phyloP scores from a whole-genome alignment of 805 yeast species.

The Vanderwaltozyma yarrowii region DNA sequence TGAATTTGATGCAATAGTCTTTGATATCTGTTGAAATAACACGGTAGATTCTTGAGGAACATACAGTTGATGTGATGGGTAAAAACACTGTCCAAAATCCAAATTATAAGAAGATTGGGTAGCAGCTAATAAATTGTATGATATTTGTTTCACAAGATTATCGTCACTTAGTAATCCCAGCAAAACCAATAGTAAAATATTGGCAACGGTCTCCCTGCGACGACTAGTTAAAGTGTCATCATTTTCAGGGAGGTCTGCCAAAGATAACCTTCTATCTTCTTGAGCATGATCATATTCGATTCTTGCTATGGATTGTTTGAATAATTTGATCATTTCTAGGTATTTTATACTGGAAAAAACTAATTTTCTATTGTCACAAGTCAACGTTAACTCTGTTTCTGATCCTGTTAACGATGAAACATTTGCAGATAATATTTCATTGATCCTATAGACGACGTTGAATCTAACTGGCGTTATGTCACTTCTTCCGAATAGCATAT shows the following conservation, averaged over 20 bases:
- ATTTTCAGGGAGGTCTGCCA: slow-evolving; percentile 1
- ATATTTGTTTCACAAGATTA: slow-evolving; percentile 47
- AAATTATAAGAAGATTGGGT: slow-evolving; percentile 46
- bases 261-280: slow-evolving; percentile 2
- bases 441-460: slow-evolving; percentile 34
- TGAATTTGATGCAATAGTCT: slow-evolving; percentile 39
- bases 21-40: slow-evolving; percentile 48
- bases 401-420: slow-evolving; percentile 34
- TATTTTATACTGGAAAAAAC: slow-evolving; percentile 36
- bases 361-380: slow-evolving; percentile 8
- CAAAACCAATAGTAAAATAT: slow-evolving; percentile 44
- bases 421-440: slow-evolving; percentile 31
- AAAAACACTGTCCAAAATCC: slow-evolving; percentile 45
- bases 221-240: not conserved
- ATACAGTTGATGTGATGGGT: slow-evolving; percentile 44
- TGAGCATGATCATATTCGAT: slow-evolving; percentile 29
- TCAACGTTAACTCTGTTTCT: slow-evolving; percentile 39
- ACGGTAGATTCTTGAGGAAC: slow-evolving; percentile 58
- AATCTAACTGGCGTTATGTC: slow-evolving; percentile 27
- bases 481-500: slow-evolving; percentile 23
- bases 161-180: slow-evolving; percentile 53
- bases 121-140: slow-evolving; percentile 51
- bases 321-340: slow-evolving; percentile 53
- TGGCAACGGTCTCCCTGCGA: slow-evolving; percentile 11
- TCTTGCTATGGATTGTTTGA: slow-evolving; percentile 53